phyloP scores from a whole-genome alignment of 768 basidiomycete species.

The Pulveroboletus frians region DNA sequence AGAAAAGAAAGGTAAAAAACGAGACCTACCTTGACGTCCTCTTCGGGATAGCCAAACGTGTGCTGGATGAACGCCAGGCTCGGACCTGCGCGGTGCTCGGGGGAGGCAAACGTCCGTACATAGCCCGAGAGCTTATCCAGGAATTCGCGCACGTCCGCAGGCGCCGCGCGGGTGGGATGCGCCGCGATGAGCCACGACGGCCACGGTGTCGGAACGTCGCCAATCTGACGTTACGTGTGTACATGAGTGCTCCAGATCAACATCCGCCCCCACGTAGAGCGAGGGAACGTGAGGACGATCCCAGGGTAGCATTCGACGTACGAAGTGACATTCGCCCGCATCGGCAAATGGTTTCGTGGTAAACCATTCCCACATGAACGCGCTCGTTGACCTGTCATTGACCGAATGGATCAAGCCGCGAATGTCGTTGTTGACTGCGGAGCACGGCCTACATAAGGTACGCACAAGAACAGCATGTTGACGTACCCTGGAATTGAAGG shows the following conservation, averaged over 20 bases:
- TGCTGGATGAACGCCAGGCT: conserved; percentile 73
- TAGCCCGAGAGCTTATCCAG: conserved; percentile 56
- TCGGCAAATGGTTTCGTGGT: conserved; percentile 79
- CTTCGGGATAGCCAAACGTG: conserved; percentile 75
- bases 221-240: conserved; percentile 50
- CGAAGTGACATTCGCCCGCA: conserved; percentile 75
- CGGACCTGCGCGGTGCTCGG: conserved; percentile 48
- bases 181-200: conserved; percentile 95
- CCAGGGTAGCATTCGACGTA: conserved; percentile 36
- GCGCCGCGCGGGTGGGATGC: conserved; percentile 59
- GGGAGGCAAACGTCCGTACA: conserved; percentile 61
- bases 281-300: neutral
- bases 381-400: conserved; percentile 82
- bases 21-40: conserved; percentile 64
- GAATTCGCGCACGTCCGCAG: conserved; percentile 51
- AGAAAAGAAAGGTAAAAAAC: neutral
- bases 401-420: conserved; percentile 79
- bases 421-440: conserved; percentile 73
- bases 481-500: conserved; percentile 66
- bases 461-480: neutral
- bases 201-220: conserved; percentile 90
- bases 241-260: neutral
- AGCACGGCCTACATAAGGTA: neutral
- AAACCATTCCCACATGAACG: conserved; percentile 97
- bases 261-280: neutral